phyloP scores from a whole-genome alignment of 2,329 filamentous ascomycete genomes.

The Diaporthe sp. region DNA sequence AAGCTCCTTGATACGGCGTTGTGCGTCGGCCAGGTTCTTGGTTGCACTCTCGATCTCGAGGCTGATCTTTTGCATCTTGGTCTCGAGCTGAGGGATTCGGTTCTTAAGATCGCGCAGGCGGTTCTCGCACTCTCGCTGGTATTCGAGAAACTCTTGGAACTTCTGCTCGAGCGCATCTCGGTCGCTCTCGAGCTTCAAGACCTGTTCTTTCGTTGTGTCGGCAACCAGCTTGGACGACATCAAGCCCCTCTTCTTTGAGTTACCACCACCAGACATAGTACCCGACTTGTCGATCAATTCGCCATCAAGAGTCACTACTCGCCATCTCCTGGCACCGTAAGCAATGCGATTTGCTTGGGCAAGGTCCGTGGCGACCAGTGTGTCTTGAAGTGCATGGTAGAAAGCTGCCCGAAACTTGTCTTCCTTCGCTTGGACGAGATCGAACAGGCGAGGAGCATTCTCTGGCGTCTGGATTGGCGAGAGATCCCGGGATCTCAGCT shows the following conservation, averaged over 20 bases:
- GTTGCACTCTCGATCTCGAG: conserved; percentile 90
- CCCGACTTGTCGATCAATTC: conserved; percentile 98
- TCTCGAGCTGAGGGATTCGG: conserved; percentile 86
- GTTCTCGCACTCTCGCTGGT: conserved; percentile 82
- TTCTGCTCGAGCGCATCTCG: conserved; percentile 86
- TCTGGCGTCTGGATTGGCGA: conserved; percentile 88
- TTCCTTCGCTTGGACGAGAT: conserved; percentile 89
- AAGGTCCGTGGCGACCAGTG: conserved; percentile 89
- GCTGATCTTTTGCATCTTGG: conserved; percentile 88
- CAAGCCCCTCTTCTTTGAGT: conserved; percentile 86
- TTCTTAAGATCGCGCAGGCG: conserved; percentile 78
- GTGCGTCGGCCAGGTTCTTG: conserved; percentile 84
- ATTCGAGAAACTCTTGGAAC: conserved; percentile 86
- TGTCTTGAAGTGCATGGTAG: conserved; percentile 95
- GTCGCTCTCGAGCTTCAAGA: conserved; percentile 86
- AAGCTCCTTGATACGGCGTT: conserved; percentile 88
- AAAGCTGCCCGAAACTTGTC: conserved; percentile 90
- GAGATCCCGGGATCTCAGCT: conserved; percentile 82
- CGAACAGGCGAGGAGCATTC: conserved; percentile 90
- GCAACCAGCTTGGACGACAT: conserved; percentile 98
- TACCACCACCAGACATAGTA: conserved; percentile 98
- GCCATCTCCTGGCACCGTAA: conserved; percentile 92
- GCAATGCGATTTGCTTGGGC: conserved; percentile 98
- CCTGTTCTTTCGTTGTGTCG: conserved; percentile 88
- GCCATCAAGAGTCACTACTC: conserved; percentile 94